Evolutionary conservation across 2,329 filamentous ascomycete species (phyloP).

Genomic region (Fusarium poae): DNA sequence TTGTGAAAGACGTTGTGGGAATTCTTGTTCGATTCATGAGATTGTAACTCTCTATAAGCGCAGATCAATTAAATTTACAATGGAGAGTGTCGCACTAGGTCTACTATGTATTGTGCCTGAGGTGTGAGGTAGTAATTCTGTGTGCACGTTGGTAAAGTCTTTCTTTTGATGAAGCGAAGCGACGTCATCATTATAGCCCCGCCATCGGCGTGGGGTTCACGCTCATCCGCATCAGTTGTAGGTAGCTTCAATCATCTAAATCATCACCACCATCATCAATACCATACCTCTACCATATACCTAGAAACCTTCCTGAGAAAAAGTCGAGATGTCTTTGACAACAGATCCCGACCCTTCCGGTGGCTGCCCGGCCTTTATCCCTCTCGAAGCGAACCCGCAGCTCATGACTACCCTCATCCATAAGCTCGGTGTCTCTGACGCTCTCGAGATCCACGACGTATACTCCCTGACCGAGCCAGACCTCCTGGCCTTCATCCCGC

Average conservation of each 20-base stretch:
- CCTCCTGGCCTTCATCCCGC: conserved; percentile 86
- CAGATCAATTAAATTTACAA: background rate
- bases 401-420: conserved; percentile 88
- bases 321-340: conserved; percentile 50
- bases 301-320: background rate
- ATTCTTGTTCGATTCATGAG: background rate
- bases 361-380: conserved; percentile 65
- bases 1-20: background rate
- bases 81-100: background rate
- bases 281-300: background rate
- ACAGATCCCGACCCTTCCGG: conserved; percentile 58
- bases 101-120: background rate
- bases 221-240: background rate
- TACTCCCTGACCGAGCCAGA: conserved; percentile 90
- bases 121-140: too few relatives aligned
- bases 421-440: conserved; percentile 83
- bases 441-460: conserved; percentile 87
- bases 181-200: conserved; percentile 36
- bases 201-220: conserved; percentile 23
- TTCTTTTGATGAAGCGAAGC: background rate
- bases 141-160: background rate
- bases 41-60: background rate
- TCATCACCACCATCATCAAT: background rate
- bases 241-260: background rate
- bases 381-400: conserved; percentile 82